Evolutionary conservation across 805 yeast genomes (phyloP), one percentile per base, ranked within the genome.

Genomic region (Lachancea nothofagi): DNA sequence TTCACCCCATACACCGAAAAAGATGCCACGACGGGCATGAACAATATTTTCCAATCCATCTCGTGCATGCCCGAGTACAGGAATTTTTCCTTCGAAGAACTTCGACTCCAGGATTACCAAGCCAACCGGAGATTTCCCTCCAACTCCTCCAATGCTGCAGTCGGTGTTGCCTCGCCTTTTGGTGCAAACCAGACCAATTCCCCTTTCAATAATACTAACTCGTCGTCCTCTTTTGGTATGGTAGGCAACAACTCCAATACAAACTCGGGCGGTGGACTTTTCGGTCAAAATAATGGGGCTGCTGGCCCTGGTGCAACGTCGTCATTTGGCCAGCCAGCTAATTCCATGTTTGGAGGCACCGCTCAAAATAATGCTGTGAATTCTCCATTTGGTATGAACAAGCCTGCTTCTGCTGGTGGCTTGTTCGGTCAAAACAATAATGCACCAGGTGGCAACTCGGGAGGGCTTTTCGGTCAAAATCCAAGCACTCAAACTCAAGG

Each of bases 1-100:
- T 89, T 79, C 57, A 69, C 77, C 37, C 73, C 88, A 7, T 71
- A 62, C 48, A 69, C 71, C 25, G 97, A 90, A 59, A 83, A 82
- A 53, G 97, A 89, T 54, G 57, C 64, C 25, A 59, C 70, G 3
- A 67, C 78, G 9, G 74, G 77, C 23, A 73, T 75, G 5, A 66
- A 70, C 15, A 79, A 77, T 40, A 64, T 70, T 36, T 89, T 70
- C 64, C 86, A 90, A 61, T 78, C 78, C 50, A 82, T 93, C 45
- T 69, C 84, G 8, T 75, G 85, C 32, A 89, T 93, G 97, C 95
- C 95, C 4, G 95, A 87, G 61, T 93, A 90, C 58, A 74, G 73
- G 51, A 78, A 79, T 50, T 84, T 62, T 52, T 84, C 96, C 0
- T 75, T 80, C 54, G 97, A 88, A 61, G 98, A 93, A 59, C 74